Evolutionary conservation across 75 land plant species (phyloP).

Genomic region (Azolla pinnata): DNA sequence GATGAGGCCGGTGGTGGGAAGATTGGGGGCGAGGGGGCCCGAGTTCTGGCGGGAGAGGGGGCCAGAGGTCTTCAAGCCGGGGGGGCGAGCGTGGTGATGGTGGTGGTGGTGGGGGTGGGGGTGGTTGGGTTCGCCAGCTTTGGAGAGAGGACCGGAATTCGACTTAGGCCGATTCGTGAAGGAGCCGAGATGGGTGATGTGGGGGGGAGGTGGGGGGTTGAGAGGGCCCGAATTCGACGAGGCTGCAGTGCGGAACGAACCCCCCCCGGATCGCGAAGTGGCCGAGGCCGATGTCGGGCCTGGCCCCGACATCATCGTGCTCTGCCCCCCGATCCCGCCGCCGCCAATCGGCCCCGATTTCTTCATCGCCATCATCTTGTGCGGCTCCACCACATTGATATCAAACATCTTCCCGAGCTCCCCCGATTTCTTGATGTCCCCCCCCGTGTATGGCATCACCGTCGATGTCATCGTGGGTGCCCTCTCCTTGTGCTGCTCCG

Average conservation of each 20-base stretch:
- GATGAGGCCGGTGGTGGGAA: constrained; percentile 35
- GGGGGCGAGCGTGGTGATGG: neutral
- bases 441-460: constrained; percentile 53
- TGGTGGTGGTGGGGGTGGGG: constrained; percentile 19
- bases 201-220: constrained; percentile 19
- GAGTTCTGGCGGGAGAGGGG: constrained; percentile 5
- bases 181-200: constrained; percentile 22
- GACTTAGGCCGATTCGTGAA: constrained; percentile 17
- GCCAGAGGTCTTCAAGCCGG: constrained; percentile 7
- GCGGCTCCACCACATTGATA: constrained; percentile 30
- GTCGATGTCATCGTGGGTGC: constrained; percentile 34
- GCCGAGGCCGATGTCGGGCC: neutral
- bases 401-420: constrained; percentile 53
- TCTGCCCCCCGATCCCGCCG: too few relatives aligned
- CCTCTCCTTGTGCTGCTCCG: constrained; percentile 44
- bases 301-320: too few relatives aligned
- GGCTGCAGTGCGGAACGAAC: constrained; percentile 24
- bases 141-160: constrained; percentile 35
- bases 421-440: constrained; percentile 44
- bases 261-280: constrained; percentile 28
- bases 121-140: constrained; percentile 5
- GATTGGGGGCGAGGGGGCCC: constrained; percentile 23
- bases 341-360: constrained; percentile 26
- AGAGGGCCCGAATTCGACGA: constrained; percentile 43
- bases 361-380: constrained; percentile 12